A percentile compares a stretch with the other conserved stretches of the same genome.
Conservation (phyloP, 148 eudicot species). For the Polygonum maritimum region DNA sequence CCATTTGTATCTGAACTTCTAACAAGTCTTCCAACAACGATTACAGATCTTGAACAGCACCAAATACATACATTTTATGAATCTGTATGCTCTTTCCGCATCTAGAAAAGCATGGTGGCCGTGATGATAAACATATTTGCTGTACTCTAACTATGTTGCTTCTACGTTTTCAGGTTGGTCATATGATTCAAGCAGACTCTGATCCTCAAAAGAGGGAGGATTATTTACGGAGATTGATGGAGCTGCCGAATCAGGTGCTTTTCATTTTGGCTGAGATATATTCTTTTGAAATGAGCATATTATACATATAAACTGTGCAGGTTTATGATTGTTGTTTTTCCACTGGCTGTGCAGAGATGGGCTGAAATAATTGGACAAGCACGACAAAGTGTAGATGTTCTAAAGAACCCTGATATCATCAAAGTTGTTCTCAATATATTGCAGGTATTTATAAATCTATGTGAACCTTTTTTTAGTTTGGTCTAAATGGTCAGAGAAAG, state of each 20-base stretch:
- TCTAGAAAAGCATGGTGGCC: background rate
- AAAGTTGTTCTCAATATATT: slow-evolving; percentile 90
- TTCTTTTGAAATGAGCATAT: background rate
- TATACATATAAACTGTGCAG: background rate
- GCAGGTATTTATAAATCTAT: slow-evolving; percentile 42
- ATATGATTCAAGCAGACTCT: slow-evolving; percentile 93
- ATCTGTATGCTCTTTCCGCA: slow-evolving; percentile 39
- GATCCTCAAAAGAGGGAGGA: slow-evolving; percentile 88
- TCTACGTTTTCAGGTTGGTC: slow-evolving; percentile 55
- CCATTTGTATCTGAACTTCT: slow-evolving; percentile 98
- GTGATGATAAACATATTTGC: background rate
- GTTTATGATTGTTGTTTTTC: background rate
- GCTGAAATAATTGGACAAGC: slow-evolving; percentile 95
- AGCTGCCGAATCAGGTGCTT: slow-evolving; percentile 61
- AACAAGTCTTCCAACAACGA: slow-evolving; percentile 74
- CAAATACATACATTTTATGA: slow-evolving; percentile 95
- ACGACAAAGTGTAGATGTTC: slow-evolving; percentile 75
- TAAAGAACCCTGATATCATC: slow-evolving; percentile 78
- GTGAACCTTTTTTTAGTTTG: background rate
- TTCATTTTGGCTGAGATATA: background rate
- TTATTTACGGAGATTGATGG: slow-evolving; percentile 85
- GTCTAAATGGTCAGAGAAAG: background rate
- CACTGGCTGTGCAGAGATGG: slow-evolving; percentile 66
- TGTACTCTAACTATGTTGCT: background rate
- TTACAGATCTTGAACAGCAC: slow-evolving; percentile 82